phyloP scores from a whole-genome alignment of 2,329 filamentous ascomycete species.

The Colletotrichum lentis region DNA sequence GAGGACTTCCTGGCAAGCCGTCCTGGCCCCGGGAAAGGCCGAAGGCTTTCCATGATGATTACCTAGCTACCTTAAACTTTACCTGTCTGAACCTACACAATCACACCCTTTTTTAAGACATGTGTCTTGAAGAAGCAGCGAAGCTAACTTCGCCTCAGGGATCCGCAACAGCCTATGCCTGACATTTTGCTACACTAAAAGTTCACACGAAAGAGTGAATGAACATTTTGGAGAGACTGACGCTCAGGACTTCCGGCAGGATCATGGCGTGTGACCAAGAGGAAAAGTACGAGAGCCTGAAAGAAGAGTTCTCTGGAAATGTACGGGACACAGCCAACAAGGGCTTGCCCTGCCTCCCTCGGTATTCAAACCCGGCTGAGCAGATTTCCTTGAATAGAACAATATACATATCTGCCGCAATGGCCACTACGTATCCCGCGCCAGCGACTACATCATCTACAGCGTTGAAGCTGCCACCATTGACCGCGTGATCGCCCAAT shows the following conservation, averaged over 20 bases:
- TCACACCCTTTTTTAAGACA: slow-evolving; percentile 36
- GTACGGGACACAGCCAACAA: slow-evolving; percentile 64
- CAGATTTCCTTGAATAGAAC: slow-evolving; percentile 57
- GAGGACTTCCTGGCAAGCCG: slow-evolving; percentile 69
- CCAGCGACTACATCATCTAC: slow-evolving; percentile 99
- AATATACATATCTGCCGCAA: slow-evolving; percentile 89
- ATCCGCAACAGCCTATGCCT: slow-evolving; percentile 45
- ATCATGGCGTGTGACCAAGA: slow-evolving; percentile 94
- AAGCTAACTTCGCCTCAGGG: slow-evolving; percentile 37
- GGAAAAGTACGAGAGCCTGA: slow-evolving; percentile 83
- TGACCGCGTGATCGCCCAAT: slow-evolving; percentile 84
- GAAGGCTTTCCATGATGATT: slow-evolving; percentile 93
- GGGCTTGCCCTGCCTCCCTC: slow-evolving; percentile 20
- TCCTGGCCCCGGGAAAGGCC: slow-evolving; percentile 73
- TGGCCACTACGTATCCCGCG: slow-evolving; percentile 93
- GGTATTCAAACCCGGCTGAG: slow-evolving; percentile 29
- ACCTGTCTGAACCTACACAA: slow-evolving; percentile 74
- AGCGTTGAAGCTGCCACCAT: slow-evolving; percentile 95
- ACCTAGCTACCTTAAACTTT: slow-evolving; percentile 94
- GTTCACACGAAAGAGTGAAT: background rate
- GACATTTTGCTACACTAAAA: slow-evolving; percentile 9
- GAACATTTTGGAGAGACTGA: slow-evolving; percentile 21
- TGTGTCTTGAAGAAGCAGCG: slow-evolving; percentile 32
- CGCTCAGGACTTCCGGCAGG: slow-evolving; percentile 57
- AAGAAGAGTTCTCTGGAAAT: slow-evolving; percentile 82